Conservation (phyloP, 2,329 filamentous ascomycete species). For the Colletotrichum liriopes region DNA sequence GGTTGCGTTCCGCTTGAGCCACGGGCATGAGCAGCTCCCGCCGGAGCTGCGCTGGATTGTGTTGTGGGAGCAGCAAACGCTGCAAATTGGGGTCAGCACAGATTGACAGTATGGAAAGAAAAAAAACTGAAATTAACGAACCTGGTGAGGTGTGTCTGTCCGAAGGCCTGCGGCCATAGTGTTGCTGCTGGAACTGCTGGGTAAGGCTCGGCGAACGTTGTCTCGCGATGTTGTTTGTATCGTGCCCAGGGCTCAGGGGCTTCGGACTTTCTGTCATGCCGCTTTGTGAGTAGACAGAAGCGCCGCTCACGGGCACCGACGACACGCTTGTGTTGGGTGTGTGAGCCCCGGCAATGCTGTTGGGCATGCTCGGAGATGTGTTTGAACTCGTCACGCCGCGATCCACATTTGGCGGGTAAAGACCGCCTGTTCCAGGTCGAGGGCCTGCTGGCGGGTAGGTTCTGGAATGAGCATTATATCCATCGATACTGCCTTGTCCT, state of each 20-base stretch:
- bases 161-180: constrained; percentile 71
- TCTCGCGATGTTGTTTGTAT: constrained; percentile 64
- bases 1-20: constrained; percentile 68
- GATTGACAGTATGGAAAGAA: background rate
- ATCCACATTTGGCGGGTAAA: constrained; percentile 75
- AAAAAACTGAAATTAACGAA: constrained; percentile 13
- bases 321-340: constrained; percentile 66
- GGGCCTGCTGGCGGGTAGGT: constrained; percentile 83
- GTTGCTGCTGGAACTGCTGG: constrained; percentile 76
- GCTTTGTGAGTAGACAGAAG: constrained; percentile 78
- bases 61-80: constrained; percentile 43
- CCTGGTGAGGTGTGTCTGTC: constrained; percentile 68
- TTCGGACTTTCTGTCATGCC: constrained; percentile 91
- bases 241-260: constrained; percentile 80
- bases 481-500: constrained; percentile 62
- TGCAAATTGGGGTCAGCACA: constrained; percentile 16
- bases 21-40: constrained; percentile 49
- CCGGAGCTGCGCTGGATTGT: constrained; percentile 45
- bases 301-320: constrained; percentile 62
- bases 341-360: constrained; percentile 59
- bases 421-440: constrained; percentile 65
- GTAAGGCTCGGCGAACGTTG: constrained; percentile 78
- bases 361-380: constrained; percentile 66
- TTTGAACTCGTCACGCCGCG: constrained; percentile 70
- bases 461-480: constrained; percentile 74